Evolutionary conservation across 78 protist genomes (phyloP).

Genomic region (Planoprotostelium fungivorum): DNA sequence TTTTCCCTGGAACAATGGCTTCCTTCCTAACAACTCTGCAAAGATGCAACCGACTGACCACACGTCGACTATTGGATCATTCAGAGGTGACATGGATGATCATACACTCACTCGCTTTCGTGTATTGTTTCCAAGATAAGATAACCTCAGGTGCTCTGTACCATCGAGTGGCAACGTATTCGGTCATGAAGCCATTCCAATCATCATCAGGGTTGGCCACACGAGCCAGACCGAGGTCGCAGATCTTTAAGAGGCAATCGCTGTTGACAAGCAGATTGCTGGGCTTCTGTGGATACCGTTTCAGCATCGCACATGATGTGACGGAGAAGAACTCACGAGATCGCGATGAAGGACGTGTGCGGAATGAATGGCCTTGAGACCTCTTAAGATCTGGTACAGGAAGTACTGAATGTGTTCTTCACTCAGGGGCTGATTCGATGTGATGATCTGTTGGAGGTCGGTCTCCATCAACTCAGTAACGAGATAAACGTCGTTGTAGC

Average conservation of each 20-base stretch:
- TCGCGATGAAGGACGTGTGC: constrained; percentile 93
- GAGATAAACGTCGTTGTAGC: constrained; percentile 76
- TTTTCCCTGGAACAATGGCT: constrained; percentile 63
- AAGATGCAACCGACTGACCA: constrained; percentile 87
- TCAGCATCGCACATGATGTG: not conserved
- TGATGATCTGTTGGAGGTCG: constrained; percentile 90
- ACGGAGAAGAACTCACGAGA: constrained; percentile 18
- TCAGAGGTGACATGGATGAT: constrained; percentile 2
- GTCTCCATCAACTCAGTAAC: constrained; percentile 96
- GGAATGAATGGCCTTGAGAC: constrained; percentile 94
- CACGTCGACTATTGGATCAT: constrained; percentile 32
- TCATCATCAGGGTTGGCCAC: constrained; percentile 32
- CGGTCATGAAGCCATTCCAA: constrained; percentile 52
- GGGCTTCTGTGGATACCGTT: constrained; percentile 79
- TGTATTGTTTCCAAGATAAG: constrained; percentile 64
- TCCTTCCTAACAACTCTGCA: constrained; percentile 69
- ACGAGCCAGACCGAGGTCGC: constrained; percentile 79
- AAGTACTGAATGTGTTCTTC: constrained; percentile 96
- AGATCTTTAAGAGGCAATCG: constrained; percentile 88
- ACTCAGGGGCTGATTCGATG: constrained; percentile 80
- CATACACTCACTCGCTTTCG: constrained; percentile 65
- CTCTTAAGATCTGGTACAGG: constrained; percentile 89
- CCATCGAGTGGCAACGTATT: constrained; percentile 96
- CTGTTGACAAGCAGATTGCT: constrained; percentile 90
- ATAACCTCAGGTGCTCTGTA: constrained; percentile 95